Evolutionary conservation across 2,329 filamentous ascomycete genomes (phyloP).

Genomic region (Pestalotiopsis fici): DNA sequence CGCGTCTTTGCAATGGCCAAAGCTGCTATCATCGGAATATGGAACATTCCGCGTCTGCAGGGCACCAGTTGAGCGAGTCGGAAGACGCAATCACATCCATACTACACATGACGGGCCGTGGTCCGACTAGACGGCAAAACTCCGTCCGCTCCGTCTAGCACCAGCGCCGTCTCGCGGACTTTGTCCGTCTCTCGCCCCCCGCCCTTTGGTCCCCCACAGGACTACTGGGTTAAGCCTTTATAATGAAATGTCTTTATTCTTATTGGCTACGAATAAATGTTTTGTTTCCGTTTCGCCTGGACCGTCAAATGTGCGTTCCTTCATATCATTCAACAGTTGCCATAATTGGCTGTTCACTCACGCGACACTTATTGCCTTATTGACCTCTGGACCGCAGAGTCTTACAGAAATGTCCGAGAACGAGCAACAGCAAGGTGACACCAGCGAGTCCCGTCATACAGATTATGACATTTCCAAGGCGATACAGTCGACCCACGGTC

Average conservation of each 20-base stretch:
- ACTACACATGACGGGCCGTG: background rate
- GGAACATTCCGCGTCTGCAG: background rate
- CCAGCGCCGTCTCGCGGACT: background rate
- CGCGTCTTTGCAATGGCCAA: background rate
- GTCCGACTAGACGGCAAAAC: background rate
- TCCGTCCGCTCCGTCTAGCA: background rate
- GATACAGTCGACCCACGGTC: conserved; percentile 49
- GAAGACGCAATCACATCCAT: background rate
- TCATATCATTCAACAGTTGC: background rate
- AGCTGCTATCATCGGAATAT: background rate
- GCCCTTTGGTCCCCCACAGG: background rate
- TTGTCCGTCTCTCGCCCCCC: background rate
- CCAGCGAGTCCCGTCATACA: background rate
- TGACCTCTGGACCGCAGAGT: background rate
- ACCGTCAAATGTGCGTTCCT: background rate
- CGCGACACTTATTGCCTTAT: background rate
- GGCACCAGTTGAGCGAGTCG: background rate
- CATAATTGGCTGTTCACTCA: background rate
- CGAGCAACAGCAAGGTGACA: background rate
- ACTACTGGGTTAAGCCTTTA: background rate
- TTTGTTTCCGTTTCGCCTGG: background rate
- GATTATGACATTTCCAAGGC: conserved; percentile 65
- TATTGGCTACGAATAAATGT: background rate
- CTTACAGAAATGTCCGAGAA: background rate
- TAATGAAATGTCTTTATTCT: background rate